Percentiles rank a stretch among this genome's conserved stretches.
These are phyloP conservation scores for Tetracladium marchalianum DNA, from an alignment of 495 filamentous ascomycete species.

Conservation along the genomic window DNA sequence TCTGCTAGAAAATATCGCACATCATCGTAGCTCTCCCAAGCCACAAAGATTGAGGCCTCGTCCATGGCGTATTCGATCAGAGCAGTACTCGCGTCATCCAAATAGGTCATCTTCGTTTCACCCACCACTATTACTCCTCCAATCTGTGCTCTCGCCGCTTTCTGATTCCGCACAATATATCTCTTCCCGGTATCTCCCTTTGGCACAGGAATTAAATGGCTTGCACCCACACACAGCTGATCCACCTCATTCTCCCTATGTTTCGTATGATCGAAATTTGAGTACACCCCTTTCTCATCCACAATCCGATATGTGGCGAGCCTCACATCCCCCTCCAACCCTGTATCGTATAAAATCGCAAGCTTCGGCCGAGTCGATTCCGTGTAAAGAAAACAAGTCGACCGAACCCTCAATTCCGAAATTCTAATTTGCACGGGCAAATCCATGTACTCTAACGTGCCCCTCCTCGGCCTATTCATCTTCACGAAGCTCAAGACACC, in stretches of 20 bases:
- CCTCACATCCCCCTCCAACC: conserved; percentile 52
- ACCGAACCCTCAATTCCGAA: conserved; percentile 77
- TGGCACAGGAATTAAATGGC: conserved; percentile 76
- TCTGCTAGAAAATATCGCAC: conserved; percentile 80
- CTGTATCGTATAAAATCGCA: conserved; percentile 75
- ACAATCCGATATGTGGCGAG: conserved; percentile 46
- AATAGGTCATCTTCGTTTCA: conserved; percentile 75
- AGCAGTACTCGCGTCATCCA: conserved; percentile 60
- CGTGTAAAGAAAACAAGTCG: conserved; percentile 70
- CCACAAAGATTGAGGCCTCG: conserved; percentile 71
- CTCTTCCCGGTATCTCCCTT: conserved; percentile 39
- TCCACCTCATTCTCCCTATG: conserved; percentile 42
- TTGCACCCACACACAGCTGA: conserved; percentile 62
- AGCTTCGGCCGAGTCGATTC: conserved; percentile 64
- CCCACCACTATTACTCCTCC: conserved; percentile 76
- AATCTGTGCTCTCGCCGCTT: conserved; percentile 35
- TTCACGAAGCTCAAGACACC: conserved; percentile 72
- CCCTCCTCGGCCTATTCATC: conserved; percentile 52
- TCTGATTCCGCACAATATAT: conserved; percentile 39
- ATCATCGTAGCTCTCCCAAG: conserved; percentile 77
- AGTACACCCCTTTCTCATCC: conserved; percentile 37
- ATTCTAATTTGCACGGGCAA: conserved; percentile 66
- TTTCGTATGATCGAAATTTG: conserved; percentile 32
- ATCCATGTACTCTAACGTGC: conserved; percentile 44
- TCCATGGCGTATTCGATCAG: conserved; percentile 48